A percentile compares a stretch with the other conserved stretches of the same genome.
Evolutionary conservation across 2,329 filamentous ascomycete genomes (phyloP).

Genomic region (Aureobasidium lini): DNA sequence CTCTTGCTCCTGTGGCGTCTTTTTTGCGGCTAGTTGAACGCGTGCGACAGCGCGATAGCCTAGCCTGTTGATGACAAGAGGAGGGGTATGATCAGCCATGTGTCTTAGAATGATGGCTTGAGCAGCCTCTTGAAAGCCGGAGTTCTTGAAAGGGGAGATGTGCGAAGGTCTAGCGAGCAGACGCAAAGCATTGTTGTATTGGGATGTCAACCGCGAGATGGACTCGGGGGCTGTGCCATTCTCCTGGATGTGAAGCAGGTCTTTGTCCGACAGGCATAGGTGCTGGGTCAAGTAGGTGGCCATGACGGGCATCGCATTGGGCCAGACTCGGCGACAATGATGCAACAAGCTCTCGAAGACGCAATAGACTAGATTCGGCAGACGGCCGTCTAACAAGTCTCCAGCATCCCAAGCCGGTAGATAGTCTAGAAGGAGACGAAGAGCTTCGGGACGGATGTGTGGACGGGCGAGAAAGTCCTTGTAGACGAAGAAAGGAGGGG

Average conservation of each 20-base stretch:
- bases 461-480: conserved; percentile 40
- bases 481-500: conserved; percentile 33
- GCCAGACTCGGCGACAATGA: conserved; percentile 44
- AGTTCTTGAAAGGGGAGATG: conserved; percentile 42
- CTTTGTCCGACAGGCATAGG: not conserved
- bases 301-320: conserved; percentile 31
- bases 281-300: conserved; percentile 7
- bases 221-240: not conserved
- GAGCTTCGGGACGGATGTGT: conserved; percentile 33
- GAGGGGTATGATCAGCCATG: conserved; percentile 49
- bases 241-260: not conserved
- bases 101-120: conserved; percentile 50
- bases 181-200: conserved; percentile 38
- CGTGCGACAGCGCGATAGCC: conserved; percentile 51
- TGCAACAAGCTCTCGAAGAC: conserved; percentile 42
- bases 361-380: conserved; percentile 23
- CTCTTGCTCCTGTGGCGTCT: conserved; percentile 47
- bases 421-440: conserved; percentile 36
- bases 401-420: not conserved
- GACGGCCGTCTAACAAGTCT: not conserved
- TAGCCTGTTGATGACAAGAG: conserved; percentile 47
- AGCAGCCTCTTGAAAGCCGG: conserved; percentile 46
- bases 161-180: conserved; percentile 42
- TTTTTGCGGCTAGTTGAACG: conserved; percentile 51
- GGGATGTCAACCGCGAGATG: not conserved